Base-by-base conservation (phyloP, 1,284 basidiomycete genomes). In the Crocinoboletus sp. region DNA sequence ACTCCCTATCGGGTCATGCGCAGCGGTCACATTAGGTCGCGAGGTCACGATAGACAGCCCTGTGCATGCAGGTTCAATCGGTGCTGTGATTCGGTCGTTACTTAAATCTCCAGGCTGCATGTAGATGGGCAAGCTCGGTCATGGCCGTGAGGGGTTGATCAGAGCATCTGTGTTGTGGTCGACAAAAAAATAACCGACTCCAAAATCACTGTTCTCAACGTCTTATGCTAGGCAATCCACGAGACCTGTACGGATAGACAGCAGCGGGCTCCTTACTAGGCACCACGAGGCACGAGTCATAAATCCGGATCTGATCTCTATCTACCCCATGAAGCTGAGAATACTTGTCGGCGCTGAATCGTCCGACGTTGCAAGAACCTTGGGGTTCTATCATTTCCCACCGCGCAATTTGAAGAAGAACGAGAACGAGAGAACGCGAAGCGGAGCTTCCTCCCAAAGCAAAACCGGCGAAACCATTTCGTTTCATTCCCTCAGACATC, bases 41-140 rank as follows among this genome's bases (percentile, higher is more conserved):
- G 74, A 70, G 17, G 57, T 77, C 6, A 74, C 72, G 0, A 78
- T 77, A 43, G 77, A 78, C n/a, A n/a, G n/a, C n/a, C n/a, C n/a
- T n/a, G n/a, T n/a, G n/a, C n/a, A n/a, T n/a, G n/a, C n/a, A n/a
- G n/a, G n/a, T n/a, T 54, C 58, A 68, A 25, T 51, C 78, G 6
- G 60, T 72, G 2, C 76, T 29, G 13, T 31, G 8, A 3, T 10
- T 31, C n/a, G n/a, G n/a, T n/a, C n/a, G n/a, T n/a, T n/a, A n/a
- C n/a, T n/a, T n/a, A n/a, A n/a, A n/a, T n/a, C n/a, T 0, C 11
- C 22, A 72, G 70, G 69, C 0, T 73, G 70, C 35, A 72, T 72
- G 71, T 62, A 71, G 25, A 69, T 77, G 73, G 64, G 74, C 5
- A 66, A 71, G 39, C 61, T 77, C 0, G 75, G 74, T 4, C 49